Evolutionary conservation across 805 yeast species (phyloP), one percentile per base, ranked within the genome.

Genomic region (Ogataea methylovora): DNA sequence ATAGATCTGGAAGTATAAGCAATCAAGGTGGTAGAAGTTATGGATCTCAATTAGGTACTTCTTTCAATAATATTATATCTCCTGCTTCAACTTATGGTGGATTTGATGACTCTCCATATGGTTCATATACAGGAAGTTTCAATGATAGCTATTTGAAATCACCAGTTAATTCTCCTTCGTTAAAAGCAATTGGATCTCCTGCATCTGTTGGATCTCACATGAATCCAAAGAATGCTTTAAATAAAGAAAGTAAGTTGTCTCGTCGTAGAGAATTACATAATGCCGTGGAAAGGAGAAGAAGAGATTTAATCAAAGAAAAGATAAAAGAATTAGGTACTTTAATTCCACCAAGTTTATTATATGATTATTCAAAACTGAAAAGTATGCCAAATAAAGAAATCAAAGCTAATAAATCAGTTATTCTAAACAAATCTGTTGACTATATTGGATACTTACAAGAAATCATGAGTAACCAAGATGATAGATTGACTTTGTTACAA

Each of bases 251-350:
- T 39, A 83, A 82, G 50, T 55, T 83, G 35, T 73, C 76, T 40
- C 69, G 95, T 42, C 70, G 95, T 42, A 64, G 95, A 39, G 95
- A 87, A 52, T 79, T 86, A 41, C 97, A 88, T 56, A 88, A 88
- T 52, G 95, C 95, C 1, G 97, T 88, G 4, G 97, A 88, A 57
- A 71, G 96, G 48, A 69, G 95, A 46, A 71, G 97, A 51, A 69
- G 97, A 42, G 97, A 90, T 55, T 67, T 85, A 46, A 88, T 88
- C 50, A 87, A 88, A 54, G 94, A 84, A 49, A 77, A 84, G 48
- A 87, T 88, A 41, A 81, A 82, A 52, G 95, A 85, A 46, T 63
- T 88, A 48, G 90, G 94, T 1, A 59, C 71, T 17, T 65, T 88
- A 32, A 83, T 88, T 1, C 97, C 97, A 1, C 90, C 86, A 1